Evolutionary conservation across 495 filamentous ascomycete genomes (phyloP).

Genomic region (Xylaria palmicola): DNA sequence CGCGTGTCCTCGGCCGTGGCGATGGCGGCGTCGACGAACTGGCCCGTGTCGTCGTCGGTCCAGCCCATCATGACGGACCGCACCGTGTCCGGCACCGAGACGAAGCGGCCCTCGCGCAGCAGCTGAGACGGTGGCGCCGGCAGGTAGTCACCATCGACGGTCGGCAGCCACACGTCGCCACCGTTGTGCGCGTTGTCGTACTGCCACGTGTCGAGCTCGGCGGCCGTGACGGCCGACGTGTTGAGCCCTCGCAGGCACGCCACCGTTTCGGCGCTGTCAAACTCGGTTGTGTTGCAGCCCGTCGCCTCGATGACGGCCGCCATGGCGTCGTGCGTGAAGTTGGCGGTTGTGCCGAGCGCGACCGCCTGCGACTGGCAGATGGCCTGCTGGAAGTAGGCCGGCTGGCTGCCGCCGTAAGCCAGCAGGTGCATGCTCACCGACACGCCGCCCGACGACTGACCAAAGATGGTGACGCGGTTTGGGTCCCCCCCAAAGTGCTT

Average conservation of each 20-base stretch:
- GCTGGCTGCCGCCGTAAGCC: not conserved
- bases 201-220: not conserved
- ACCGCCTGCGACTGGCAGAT: constrained; percentile 14
- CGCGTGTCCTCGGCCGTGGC: not conserved
- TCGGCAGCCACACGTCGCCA: not conserved
- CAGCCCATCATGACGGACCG: not conserved
- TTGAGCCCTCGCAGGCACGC: not conserved
- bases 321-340: constrained; percentile 21
- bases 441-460: constrained; percentile 36
- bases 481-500: constrained; percentile 40
- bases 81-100: not conserved
- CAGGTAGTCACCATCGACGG: not conserved
- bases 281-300: not conserved
- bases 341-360: constrained; percentile 24
- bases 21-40: not conserved
- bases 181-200: not conserved
- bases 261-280: not conserved
- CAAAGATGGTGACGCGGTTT: constrained; percentile 44
- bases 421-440: not conserved
- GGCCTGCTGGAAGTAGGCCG: not conserved
- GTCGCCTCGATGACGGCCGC: not conserved
- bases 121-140: not conserved
- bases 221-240: not conserved
- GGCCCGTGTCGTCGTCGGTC: not conserved
- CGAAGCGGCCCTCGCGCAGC: not conserved